Evolutionary conservation across 768 basidiomycete species (phyloP).

Genomic region (Suillus brevipes): DNA sequence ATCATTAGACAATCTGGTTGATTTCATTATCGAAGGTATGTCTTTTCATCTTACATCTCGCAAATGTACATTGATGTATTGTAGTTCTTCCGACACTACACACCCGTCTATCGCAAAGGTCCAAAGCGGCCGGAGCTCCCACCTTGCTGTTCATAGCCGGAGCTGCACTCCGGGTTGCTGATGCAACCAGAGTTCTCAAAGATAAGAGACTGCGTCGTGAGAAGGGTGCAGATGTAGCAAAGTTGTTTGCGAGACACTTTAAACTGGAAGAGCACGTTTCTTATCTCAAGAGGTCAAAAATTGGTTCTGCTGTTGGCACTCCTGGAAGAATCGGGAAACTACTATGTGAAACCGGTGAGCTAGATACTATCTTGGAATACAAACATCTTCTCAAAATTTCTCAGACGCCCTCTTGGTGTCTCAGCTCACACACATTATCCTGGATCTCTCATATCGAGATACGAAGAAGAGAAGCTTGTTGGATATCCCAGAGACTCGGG

Average conservation of each 20-base stretch:
- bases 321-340: slow-evolving; percentile 90
- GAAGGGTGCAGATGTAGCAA: slow-evolving; percentile 89
- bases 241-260: slow-evolving; percentile 94
- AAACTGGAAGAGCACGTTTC: slow-evolving; percentile 85
- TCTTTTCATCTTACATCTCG: not conserved
- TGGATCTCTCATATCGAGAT: slow-evolving; percentile 75
- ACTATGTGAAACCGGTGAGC: slow-evolving; percentile 65
- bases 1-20: slow-evolving; percentile 66
- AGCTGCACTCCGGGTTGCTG: slow-evolving; percentile 91
- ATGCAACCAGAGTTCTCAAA: slow-evolving; percentile 75
- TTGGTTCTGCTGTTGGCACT: slow-evolving; percentile 89
- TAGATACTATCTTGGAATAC: slow-evolving; percentile 2
- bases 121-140: slow-evolving; percentile 81
- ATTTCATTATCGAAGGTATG: slow-evolving; percentile 77
- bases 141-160: slow-evolving; percentile 82
- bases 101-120: slow-evolving; percentile 69
- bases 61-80: slow-evolving; percentile 1
- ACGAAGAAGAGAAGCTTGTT: slow-evolving; percentile 73
- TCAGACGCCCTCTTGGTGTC: slow-evolving; percentile 71
- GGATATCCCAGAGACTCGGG: slow-evolving; percentile 82
- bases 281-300: slow-evolving; percentile 81
- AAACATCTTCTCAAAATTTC: slow-evolving; percentile 14
- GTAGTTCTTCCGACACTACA: slow-evolving; percentile 68
- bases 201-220: slow-evolving; percentile 70
- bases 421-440: slow-evolving; percentile 80